Evolutionary conservation across 129 eudicot species (phyloP), one percentile per base, ranked within the genome.

Genomic region (Flaveria bidentis): DNA sequence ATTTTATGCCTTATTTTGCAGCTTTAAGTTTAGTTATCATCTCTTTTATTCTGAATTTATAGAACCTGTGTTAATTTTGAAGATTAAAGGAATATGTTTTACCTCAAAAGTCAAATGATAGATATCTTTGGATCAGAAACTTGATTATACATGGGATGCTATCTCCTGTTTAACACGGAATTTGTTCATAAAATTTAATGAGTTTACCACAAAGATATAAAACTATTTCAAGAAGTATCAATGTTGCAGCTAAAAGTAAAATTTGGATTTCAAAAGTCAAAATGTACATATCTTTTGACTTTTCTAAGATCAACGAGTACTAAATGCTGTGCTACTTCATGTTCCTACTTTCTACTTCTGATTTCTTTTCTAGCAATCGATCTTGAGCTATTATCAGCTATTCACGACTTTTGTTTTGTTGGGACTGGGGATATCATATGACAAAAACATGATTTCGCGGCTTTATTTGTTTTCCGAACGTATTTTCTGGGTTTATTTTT

Each of bases 31-130:
- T 56, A 41, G 44, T 23, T 36, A 44, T 16, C 58, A 25, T 18
- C 4, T 17, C 47, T 47, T 64, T 47, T 63, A 23, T 46, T 20
- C 23, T 8, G 14, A 49, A 22, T 63, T 61, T 28, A 46, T n/a
- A 11, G 30, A 75, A 64, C 26, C 16, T 12, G 6, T 64, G 39
- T 50, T 30, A 6, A 4, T 5, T 61, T 61, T 46, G 60, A 75
- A 26, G 16, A 2, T 74, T 26, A n/a, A 46, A n/a, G 58, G n/a
- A 62, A 5, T 62, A 44, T n/a, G 50, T 33, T 74, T 62, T 46
- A 75, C 62, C 70, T 28, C 36, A 75, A 61, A 64, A 28, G 61
- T 46, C 71, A 62, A 61, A n/a, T 2, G 20, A 17, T 49, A 16
- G 61, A 45, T 30, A 25, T 62, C 44, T 2, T 60, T 45, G 60